A percentile compares a stretch with the other conserved stretches of the same genome.
Conservation (phyloP, 345 rosid genomes). For the Hibiscus syriacus region DNA sequence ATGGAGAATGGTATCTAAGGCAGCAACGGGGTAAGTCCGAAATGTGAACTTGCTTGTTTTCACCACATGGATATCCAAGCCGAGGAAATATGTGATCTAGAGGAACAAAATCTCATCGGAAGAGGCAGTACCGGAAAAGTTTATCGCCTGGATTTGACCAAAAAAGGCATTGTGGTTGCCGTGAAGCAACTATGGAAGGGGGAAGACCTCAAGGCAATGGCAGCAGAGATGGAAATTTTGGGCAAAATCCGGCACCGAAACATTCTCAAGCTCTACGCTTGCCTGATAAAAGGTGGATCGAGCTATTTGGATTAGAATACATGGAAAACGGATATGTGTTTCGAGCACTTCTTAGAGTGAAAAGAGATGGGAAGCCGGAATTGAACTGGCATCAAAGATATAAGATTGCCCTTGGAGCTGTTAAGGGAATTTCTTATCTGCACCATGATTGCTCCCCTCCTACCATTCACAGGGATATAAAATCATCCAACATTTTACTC, state of each 20-base stretch:
- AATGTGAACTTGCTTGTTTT: slow-evolving; percentile 58
- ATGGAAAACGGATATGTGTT: slow-evolving; percentile 74
- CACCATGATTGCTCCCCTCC: slow-evolving; percentile 83
- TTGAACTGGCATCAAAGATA: slow-evolving; percentile 64
- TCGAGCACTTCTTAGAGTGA: slow-evolving; percentile 43
- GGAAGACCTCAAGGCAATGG: slow-evolving; percentile 40
- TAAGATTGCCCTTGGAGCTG: slow-evolving; percentile 66
- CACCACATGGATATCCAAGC: slow-evolving; percentile 62
- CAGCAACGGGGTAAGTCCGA: slow-evolving; percentile 21
- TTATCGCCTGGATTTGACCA: slow-evolving; percentile 62
- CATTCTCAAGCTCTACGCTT: slow-evolving; percentile 70
- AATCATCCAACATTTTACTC: slow-evolving; percentile 75
- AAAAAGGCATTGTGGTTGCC: slow-evolving; percentile 54
- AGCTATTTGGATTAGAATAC: slow-evolving; percentile 70
- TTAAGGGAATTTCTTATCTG: slow-evolving; percentile 76
- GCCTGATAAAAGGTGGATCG: slow-evolving; percentile 45
- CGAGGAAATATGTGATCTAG: slow-evolving; percentile 57
- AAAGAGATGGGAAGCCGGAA: slow-evolving; percentile 44
- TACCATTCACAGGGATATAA: slow-evolving; percentile 75
- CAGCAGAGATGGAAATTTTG: slow-evolving; percentile 72
- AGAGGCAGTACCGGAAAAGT: slow-evolving; percentile 81
- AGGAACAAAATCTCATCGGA: slow-evolving; percentile 61
- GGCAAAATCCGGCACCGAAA: slow-evolving; percentile 77
- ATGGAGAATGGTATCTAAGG: slow-evolving; percentile 20
- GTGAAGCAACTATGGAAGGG: slow-evolving; percentile 64